Evolutionary conservation across 2,329 filamentous ascomycete species (phyloP).

Genomic region (Aspergillaceae sp.): DNA sequence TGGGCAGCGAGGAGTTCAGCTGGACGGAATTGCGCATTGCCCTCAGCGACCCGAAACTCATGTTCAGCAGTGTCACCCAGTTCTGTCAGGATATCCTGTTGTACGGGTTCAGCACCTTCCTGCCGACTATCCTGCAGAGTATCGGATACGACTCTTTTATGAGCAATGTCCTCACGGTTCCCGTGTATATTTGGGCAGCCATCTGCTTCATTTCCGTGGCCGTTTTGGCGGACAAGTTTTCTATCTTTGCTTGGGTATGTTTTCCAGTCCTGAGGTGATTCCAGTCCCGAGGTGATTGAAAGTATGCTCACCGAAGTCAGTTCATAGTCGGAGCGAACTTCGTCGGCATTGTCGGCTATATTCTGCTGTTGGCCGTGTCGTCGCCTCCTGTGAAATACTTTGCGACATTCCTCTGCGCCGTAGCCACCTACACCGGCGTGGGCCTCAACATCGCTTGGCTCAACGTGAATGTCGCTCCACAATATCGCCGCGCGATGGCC

Average conservation of each 20-base stretch:
- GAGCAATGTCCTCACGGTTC: constrained; percentile 48
- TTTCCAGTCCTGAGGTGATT: not conserved
- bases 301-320: constrained; percentile 11
- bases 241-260: constrained; percentile 21
- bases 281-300: not conserved
- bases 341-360: constrained; percentile 43
- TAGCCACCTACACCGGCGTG: constrained; percentile 41
- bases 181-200: constrained; percentile 47
- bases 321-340: constrained; percentile 32
- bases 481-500: constrained; percentile 42
- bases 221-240: constrained; percentile 39
- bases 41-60: constrained; percentile 44
- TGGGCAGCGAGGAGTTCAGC: constrained; percentile 43
- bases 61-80: constrained; percentile 42
- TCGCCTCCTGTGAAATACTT: constrained; percentile 45
- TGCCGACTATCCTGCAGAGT: constrained; percentile 47
- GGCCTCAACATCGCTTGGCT: constrained; percentile 43
- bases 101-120: constrained; percentile 52
- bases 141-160: constrained; percentile 46
- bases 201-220: constrained; percentile 39
- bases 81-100: constrained; percentile 47
- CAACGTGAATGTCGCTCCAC: constrained; percentile 41
- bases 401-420: constrained; percentile 41
- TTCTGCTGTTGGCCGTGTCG: constrained; percentile 41
- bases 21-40: constrained; percentile 44